These are phyloP conservation scores for Ramichloridium luteum DNA, from an alignment of 2,329 filamentous ascomycete genomes.

Conservation along the genomic window DNA sequence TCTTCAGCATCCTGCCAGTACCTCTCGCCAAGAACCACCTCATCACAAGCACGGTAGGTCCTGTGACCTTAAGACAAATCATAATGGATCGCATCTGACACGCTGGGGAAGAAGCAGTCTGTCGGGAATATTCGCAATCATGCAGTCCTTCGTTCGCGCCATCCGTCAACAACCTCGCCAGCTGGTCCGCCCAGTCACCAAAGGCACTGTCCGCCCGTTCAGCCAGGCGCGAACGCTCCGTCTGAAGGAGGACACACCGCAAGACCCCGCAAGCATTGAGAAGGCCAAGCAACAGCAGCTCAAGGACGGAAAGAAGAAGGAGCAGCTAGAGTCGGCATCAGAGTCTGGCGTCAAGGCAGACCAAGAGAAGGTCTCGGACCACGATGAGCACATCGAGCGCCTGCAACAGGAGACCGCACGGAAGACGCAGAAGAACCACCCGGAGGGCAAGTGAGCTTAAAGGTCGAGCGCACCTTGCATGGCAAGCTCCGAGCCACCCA, in stretches of 20 bases:
- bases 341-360: conserved; percentile 34
- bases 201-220: conserved; percentile 17
- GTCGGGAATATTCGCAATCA: too few relatives aligned
- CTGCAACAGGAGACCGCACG: conserved; percentile 33
- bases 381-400: conserved; percentile 31
- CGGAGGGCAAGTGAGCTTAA: conserved; percentile 18
- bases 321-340: conserved; percentile 30
- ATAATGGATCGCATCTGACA: too few relatives aligned
- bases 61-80: too few relatives aligned
- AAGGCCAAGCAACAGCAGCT: conserved; percentile 33
- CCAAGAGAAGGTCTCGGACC: conserved; percentile 30
- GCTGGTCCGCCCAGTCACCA: too few relatives aligned
- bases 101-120: too few relatives aligned
- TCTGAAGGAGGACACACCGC: conserved; percentile 31
- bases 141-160: too few relatives aligned
- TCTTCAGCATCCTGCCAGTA: too few relatives aligned
- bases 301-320: conserved; percentile 29
- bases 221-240: conserved; percentile 20
- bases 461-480: too few relatives aligned
- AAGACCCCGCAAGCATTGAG: conserved; percentile 29
- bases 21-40: too few relatives aligned
- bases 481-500: too few relatives aligned
- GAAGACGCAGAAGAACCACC: conserved; percentile 29
- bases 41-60: too few relatives aligned
- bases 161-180: too few relatives aligned